These are phyloP conservation scores for Artemisia annua DNA, from an alignment of 129 eudicot species.

Conservation along the genomic window DNA sequence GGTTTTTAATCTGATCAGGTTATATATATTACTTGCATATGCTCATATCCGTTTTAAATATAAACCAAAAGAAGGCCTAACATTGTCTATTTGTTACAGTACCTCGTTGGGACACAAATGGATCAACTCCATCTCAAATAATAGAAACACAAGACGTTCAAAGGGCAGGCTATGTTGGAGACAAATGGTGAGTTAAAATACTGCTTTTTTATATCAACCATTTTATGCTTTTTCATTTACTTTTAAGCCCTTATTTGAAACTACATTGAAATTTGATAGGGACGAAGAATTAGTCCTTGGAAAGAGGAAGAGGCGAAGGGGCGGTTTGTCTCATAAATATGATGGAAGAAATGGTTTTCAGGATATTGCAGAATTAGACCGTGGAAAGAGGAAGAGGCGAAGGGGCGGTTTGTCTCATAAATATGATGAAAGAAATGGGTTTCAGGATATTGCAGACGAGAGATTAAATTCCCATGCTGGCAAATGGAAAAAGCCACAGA, in stretches of 20 bases:
- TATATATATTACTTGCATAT: too few relatives aligned
- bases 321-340: background rate
- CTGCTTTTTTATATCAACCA: background rate
- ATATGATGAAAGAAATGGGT: background rate
- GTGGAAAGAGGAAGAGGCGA: background rate
- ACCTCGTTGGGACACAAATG: background rate
- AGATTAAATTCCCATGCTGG: slow-evolving; percentile 9
- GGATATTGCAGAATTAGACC: background rate
- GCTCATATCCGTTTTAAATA: background rate
- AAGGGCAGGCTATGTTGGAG: background rate
- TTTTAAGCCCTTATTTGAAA: background rate
- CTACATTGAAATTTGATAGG: background rate
- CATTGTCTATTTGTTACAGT: background rate
- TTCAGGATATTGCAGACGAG: slow-evolving; percentile 8
- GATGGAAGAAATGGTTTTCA: slow-evolving; percentile 3
- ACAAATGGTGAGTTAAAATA: slow-evolving; percentile 3
- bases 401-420: background rate
- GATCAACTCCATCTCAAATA: background rate
- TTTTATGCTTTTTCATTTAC: background rate
- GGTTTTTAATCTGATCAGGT: too few relatives aligned
- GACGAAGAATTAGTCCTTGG: background rate
- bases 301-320: background rate
- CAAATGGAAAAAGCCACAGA: background rate
- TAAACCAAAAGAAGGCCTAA: background rate
- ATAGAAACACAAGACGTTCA: slow-evolving; percentile 1